phyloP scores from a whole-genome alignment of 306 rosid genomes.

The Dryas octopetala region DNA sequence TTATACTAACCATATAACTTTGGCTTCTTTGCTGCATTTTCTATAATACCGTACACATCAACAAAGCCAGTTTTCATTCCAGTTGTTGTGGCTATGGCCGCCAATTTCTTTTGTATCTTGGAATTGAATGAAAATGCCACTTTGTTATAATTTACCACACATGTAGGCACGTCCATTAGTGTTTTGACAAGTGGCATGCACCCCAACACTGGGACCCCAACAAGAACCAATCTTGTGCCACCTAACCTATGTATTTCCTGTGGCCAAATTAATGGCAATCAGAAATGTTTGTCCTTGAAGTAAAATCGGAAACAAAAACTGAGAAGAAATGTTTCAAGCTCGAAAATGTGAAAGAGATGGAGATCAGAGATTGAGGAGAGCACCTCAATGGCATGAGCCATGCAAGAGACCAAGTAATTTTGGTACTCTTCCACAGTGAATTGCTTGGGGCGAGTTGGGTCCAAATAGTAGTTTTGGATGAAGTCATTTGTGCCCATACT shows the following conservation, averaged over 20 bases:
- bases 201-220: constrained; percentile 73
- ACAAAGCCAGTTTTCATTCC: constrained; percentile 41
- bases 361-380: neutral
- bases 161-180: constrained; percentile 19
- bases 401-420: constrained; percentile 52
- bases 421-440: constrained; percentile 46
- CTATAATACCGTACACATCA: constrained; percentile 46
- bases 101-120: constrained; percentile 34
- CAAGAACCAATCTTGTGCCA: constrained; percentile 41
- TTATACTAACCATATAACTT: constrained; percentile 44
- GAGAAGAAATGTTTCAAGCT: too few species aligned
- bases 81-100: constrained; percentile 29
- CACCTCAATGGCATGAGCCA: constrained; percentile 50
- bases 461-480: constrained; percentile 68
- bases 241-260: constrained; percentile 63
- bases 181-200: constrained; percentile 64
- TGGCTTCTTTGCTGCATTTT: constrained; percentile 44
- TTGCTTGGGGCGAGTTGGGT: constrained; percentile 55
- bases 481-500: constrained; percentile 85
- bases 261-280: neutral
- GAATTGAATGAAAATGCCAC: constrained; percentile 52
- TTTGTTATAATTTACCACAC: constrained; percentile 44
- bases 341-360: too few species aligned
- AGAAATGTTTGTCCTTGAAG: too few species aligned
- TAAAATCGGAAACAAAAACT: too few species aligned